Evolutionary conservation across 192 early-diverging fungal species (phyloP), one percentile per base, ranked within the genome.

Genomic region (Ambispora gerdemannii): DNA sequence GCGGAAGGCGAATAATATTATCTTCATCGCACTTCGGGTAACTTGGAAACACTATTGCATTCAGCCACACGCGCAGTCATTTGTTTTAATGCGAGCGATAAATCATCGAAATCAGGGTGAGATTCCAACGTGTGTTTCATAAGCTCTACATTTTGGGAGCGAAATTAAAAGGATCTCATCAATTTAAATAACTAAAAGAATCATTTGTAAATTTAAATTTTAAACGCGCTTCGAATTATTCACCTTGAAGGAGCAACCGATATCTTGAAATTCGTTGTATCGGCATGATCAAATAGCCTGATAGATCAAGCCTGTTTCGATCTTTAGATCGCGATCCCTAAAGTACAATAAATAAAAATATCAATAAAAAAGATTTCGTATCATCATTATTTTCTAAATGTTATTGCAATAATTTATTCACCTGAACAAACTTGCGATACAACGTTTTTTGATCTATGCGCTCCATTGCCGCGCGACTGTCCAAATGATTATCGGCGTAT

Each of bases 181-280:
- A 59, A 32, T 20, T 25, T 22, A 25, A 30, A 2, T 24, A 0
- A 2, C 19, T 1, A 15, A 25, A 59, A 6, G 4, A 51, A 51
- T 11, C 3, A 4, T 4, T 51, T 0, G 24, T 51, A 7, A 53
- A 19, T 55, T 27, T 55, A 22, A 20, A 22, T 55, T 27, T 25
- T 55, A 55, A 22, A 25, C 30, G 13, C 13, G 0, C 24, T 25
- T 20, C 3, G 13, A 27, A 0, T 55, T 56, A 55, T 34, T 20
- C 22, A 69, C 67, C 82, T 75, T 80, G 86, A 49, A 92, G 76
- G 43, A 92, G 72, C 63, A 92, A 71, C 31, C 85, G 84, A 77
- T 92, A 92, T n/a, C 89, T 83, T 2, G 91, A 88, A 20, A 92
- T 86, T 31, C 91, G 82, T 76, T 92, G 91, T 55, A 92, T 89